phyloP scores from a whole-genome alignment of 257 asterid genomes.

The Coffea eugenioides region DNA sequence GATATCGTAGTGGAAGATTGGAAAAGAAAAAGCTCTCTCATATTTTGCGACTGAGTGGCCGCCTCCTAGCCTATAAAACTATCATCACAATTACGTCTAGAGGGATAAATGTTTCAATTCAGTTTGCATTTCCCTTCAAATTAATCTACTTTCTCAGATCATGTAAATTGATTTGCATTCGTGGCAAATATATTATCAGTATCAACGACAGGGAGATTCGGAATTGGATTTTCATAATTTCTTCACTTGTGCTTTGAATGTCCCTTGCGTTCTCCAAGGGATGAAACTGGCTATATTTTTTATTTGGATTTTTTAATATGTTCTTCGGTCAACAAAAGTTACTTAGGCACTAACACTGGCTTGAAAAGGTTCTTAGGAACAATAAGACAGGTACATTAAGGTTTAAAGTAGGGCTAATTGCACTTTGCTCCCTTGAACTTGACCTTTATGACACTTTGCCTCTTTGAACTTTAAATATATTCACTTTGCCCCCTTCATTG shows the following conservation, averaged over 20 bases:
- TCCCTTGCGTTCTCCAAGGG: neutral
- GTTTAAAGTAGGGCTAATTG: neutral
- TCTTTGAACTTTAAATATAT: too few relatives aligned
- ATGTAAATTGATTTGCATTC: too few relatives aligned
- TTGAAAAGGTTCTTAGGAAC: neutral
- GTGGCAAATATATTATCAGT: too few relatives aligned
- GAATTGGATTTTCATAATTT: neutral
- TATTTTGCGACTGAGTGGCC: neutral
- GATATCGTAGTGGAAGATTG: neutral
- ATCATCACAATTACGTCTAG: neutral
- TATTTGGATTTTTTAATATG: neutral
- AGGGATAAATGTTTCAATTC: too few relatives aligned
- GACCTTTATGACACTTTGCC: too few relatives aligned
- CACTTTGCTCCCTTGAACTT: too few relatives aligned
- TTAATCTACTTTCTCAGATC: neutral
- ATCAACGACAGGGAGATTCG: neutral
- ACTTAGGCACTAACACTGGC: conserved; percentile 1
- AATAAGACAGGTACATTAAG: conserved; percentile 5
- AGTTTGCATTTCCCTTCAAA: neutral
- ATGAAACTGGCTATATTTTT: too few relatives aligned
- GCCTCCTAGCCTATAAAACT: neutral
- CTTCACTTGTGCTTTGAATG: neutral
- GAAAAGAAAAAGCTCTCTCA: neutral
- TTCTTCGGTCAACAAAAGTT: conserved; percentile 7
- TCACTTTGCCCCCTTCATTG: too few relatives aligned